Percentiles rank a stretch among this genome's conserved stretches.
Conservation (phyloP, 495 filamentous ascomycete genomes). For the Xylaria nigripes region DNA sequence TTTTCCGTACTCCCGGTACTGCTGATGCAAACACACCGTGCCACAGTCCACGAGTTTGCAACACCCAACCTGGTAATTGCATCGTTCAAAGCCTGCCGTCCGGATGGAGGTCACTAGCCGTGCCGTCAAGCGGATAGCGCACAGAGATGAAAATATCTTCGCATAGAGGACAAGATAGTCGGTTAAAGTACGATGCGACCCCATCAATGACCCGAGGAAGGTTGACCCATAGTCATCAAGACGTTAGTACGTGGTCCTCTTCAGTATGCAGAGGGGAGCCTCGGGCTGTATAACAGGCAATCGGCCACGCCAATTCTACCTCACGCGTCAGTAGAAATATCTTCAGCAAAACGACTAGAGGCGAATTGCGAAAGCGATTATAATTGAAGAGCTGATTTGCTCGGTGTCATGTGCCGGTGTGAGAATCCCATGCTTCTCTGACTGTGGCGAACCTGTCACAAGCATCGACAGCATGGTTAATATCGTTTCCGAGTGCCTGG, state of each 20-base stretch:
- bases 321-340: not conserved
- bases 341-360: not conserved
- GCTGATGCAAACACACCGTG: not conserved
- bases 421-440: not conserved
- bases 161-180: not conserved
- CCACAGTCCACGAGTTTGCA: not conserved
- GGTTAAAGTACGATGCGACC: not conserved
- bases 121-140: not conserved
- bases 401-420: not conserved
- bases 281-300: not conserved
- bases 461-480: not conserved
- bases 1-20: not conserved
- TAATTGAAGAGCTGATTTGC: not conserved
- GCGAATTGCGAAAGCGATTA: not conserved
- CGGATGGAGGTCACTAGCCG: not conserved
- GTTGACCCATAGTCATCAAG: not conserved
- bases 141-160: not conserved
- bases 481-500: conserved; percentile 2
- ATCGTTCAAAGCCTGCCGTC: not conserved
- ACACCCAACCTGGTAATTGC: not conserved
- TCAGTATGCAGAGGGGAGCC: not conserved
- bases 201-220: not conserved
- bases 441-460: not conserved
- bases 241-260: not conserved
- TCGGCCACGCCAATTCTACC: not conserved